A percentile compares a stretch with the other conserved stretches of the same genome.
Evolutionary conservation across 306 rosid species (phyloP).

Genomic region (Acmispon strigosus): DNA sequence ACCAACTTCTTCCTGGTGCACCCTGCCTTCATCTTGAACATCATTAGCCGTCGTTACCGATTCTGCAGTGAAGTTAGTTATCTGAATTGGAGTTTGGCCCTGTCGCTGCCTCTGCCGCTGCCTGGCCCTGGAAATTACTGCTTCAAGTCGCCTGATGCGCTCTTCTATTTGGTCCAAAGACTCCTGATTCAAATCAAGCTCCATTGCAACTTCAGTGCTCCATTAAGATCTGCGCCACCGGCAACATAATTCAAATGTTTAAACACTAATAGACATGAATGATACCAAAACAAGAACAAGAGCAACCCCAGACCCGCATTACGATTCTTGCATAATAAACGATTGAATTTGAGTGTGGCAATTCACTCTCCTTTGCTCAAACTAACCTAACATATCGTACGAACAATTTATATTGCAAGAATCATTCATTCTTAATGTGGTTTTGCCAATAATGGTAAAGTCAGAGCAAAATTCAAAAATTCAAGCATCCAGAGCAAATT

Average conservation of each 20-base stretch:
- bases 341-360: too few species aligned
- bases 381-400: too few species aligned
- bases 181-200: slow-evolving; percentile 48
- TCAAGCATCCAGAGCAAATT: background rate
- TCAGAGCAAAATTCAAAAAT: background rate
- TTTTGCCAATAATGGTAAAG: background rate
- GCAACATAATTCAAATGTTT: slow-evolving; percentile 13
- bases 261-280: background rate
- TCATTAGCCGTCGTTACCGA: background rate
- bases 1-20: slow-evolving; percentile 1
- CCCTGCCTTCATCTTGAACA: slow-evolving; percentile 10
- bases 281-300: background rate
- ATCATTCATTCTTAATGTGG: background rate
- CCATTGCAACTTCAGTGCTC: slow-evolving; percentile 31
- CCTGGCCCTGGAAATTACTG: slow-evolving; percentile 40
- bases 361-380: too few species aligned
- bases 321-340: too few species aligned
- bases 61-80: slow-evolving; percentile 17
- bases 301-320: background rate
- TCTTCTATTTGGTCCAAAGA: slow-evolving; percentile 49
- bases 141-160: slow-evolving; percentile 53
- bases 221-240: slow-evolving; percentile 20
- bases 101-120: slow-evolving; percentile 38
- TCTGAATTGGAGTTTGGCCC: slow-evolving; percentile 20
- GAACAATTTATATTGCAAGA: too few species aligned